Conservation (phyloP, 768 basidiomycete species). For the Lepiota venenata region DNA sequence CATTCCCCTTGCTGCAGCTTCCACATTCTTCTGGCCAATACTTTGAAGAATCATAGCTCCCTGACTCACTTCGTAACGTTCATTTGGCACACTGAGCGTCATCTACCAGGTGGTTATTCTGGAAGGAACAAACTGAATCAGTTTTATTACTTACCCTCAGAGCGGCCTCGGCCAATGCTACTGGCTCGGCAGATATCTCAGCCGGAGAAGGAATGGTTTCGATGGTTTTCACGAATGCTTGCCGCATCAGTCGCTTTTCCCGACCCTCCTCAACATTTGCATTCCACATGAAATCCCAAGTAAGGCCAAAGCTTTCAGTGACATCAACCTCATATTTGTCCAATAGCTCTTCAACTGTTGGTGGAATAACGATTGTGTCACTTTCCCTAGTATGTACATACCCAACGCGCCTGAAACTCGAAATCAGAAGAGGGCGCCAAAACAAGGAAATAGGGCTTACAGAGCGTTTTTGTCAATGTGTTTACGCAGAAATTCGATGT, state of each 20-base stretch:
- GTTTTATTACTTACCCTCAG: constrained; percentile 51
- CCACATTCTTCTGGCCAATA: constrained; percentile 54
- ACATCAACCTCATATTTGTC: constrained; percentile 44
- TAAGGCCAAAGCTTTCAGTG: constrained; percentile 37
- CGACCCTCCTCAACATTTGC: constrained; percentile 69
- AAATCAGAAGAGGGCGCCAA: constrained; percentile 13
- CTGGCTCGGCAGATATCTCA: constrained; percentile 32
- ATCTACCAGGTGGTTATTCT: constrained; percentile 48
- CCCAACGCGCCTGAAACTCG: constrained; percentile 52
- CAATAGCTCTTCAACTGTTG: constrained; percentile 39
- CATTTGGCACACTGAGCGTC: constrained; percentile 70
- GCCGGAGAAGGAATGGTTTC: constrained; percentile 33
- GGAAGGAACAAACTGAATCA: not conserved
- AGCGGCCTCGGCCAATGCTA: constrained; percentile 61
- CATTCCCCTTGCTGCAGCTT: constrained; percentile 55
- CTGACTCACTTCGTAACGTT: constrained; percentile 58
- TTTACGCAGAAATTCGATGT: constrained; percentile 75
- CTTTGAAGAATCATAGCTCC: constrained; percentile 56
- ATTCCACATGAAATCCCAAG: constrained; percentile 80
- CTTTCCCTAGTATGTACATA: constrained; percentile 44
- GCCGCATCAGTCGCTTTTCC: constrained; percentile 61
- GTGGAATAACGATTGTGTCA: constrained; percentile 33
- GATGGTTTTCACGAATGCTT: constrained; percentile 46
- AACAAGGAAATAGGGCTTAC: constrained; percentile 44
- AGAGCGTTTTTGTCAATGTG: constrained; percentile 84